A percentile compares a stretch with the other conserved stretches of the same genome.
Conservation (phyloP, 202 grass and related monocot genomes). For the Cymbopogon flexuosus region DNA sequence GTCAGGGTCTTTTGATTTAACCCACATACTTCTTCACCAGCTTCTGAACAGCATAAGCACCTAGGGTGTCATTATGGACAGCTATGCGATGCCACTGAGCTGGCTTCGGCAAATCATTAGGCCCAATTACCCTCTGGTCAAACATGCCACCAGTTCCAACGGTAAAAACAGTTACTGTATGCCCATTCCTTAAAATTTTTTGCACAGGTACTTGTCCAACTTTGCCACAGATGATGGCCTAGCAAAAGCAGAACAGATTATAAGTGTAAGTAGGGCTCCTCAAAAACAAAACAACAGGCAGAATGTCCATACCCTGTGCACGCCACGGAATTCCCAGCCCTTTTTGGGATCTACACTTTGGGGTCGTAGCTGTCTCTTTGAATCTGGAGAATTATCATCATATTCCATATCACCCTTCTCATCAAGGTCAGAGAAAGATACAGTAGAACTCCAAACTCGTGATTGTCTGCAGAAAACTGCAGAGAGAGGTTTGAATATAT, state of each 20-base stretch:
- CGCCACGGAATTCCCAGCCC: conserved; percentile 75
- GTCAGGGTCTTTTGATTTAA: conserved; percentile 13
- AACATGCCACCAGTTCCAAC: conserved; percentile 96
- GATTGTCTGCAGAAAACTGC: conserved; percentile 48
- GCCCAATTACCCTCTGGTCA: conserved; percentile 70
- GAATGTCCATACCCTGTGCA: conserved; percentile 61
- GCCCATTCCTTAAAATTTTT: conserved; percentile 85
- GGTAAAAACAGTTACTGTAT: conserved; percentile 83
- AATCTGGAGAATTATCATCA: conserved; percentile 22
- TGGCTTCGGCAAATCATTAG: conserved; percentile 58
- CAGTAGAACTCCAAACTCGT: conserved; percentile 54
- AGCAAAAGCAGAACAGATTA: conserved; percentile 26
- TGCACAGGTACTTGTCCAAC: conserved; percentile 81
- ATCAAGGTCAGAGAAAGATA: conserved; percentile 50
- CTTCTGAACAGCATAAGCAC: conserved; percentile 76
- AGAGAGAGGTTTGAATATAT: conserved; percentile 21
- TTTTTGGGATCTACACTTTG: conserved; percentile 51
- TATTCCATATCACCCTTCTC: conserved; percentile 40
- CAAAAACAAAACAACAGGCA: conserved; percentile 22
- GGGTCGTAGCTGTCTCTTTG: conserved; percentile 48
- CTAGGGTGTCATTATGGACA: conserved; percentile 59
- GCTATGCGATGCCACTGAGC: conserved; percentile 90
- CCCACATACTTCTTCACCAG: conserved; percentile 78
- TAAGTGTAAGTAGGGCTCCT: background rate
- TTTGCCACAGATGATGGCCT: conserved; percentile 90